Evolutionary conservation across 768 basidiomycete genomes (phyloP), one percentile per base, ranked within the genome.

Genomic region (Russula vinacea): DNA sequence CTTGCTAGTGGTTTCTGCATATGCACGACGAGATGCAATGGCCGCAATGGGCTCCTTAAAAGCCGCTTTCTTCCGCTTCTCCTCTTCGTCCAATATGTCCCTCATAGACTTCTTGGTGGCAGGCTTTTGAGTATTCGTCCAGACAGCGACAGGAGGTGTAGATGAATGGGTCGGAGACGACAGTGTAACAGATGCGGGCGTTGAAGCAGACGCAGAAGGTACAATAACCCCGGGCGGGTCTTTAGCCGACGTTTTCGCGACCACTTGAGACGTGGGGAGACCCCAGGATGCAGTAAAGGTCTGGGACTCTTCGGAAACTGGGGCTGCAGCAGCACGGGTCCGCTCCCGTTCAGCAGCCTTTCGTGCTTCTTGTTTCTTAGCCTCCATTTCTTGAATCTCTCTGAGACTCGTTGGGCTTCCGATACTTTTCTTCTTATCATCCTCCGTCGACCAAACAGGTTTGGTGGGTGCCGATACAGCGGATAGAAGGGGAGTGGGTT

Each of bases 21-120:
- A 90, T 5, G 81, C 88, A 58, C 91, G 80, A 72, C 88, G 84
- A 9, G 83, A 78, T 44, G 82, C 81, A 24, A 82, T 78, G 14
- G 83, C 76, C 10, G 81, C 81, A 59, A 79, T 71, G 6, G 68
- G 53, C 62, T 78, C 78, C 58, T 80, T 84, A 67, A 79, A 79
- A 33, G 76, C 70, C 33, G 70, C 67, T 75, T 87, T 90, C 80
- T 93, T 94, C 66, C 89, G 83, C 67, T 79, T 83, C 75, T 96
- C 93, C 72, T 99, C 97, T 70, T 99, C 97, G 75, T 98, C 96
- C 72, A 96, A 92, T 45, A 99, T 99, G 78, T 99, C 94, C 79
- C 96, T 98, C 88, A 99, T 88, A 2, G 92, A 91, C 81, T 94
- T 97, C 80, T 93, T 95, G 8, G 81, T 73, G 3, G 78, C 73